Conservation (phyloP, 441 rosid genomes). For the Biscutella laevigata region DNA sequence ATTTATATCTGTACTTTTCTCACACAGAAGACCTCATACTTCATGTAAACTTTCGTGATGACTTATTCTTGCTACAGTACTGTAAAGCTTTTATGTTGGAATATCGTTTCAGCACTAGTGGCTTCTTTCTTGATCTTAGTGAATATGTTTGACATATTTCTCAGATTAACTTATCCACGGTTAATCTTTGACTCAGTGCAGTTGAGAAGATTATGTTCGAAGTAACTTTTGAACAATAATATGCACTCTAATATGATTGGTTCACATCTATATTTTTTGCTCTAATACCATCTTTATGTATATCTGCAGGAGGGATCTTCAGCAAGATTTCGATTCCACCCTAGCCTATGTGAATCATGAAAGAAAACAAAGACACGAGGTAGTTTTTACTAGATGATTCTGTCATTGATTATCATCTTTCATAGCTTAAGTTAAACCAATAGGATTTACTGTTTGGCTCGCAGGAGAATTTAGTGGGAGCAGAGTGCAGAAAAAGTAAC, state of each 20-base stretch:
- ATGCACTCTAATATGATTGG: constrained; percentile 3
- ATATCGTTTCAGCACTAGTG: background rate
- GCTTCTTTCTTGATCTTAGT: constrained; percentile 1
- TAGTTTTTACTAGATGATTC: constrained; percentile 21
- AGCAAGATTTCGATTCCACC: constrained; percentile 86
- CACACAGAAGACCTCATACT: background rate
- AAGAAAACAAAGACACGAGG: constrained; percentile 94
- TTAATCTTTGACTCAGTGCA: background rate
- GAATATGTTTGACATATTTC: constrained; percentile 1
- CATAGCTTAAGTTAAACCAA: background rate
- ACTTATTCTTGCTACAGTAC: background rate
- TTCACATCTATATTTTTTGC: constrained; percentile 7
- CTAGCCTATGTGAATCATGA: constrained; percentile 86
- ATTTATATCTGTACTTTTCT: constrained; percentile 3
- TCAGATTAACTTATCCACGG: background rate
- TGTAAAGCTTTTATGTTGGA: constrained; percentile 5
- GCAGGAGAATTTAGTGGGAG: constrained; percentile 56
- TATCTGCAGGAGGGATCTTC: constrained; percentile 69
- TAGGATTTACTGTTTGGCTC: constrained; percentile 4
- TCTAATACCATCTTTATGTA: constrained; percentile 13
- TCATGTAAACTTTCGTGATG: background rate
- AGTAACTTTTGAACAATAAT: background rate
- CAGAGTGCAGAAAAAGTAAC: constrained; percentile 63
- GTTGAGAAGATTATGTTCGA: background rate
- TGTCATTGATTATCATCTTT: background rate